Percentiles rank a stretch among this genome's conserved stretches.
Evolutionary conservation across 805 yeast species (phyloP).

Genomic region (Saturnispora halmiae): DNA sequence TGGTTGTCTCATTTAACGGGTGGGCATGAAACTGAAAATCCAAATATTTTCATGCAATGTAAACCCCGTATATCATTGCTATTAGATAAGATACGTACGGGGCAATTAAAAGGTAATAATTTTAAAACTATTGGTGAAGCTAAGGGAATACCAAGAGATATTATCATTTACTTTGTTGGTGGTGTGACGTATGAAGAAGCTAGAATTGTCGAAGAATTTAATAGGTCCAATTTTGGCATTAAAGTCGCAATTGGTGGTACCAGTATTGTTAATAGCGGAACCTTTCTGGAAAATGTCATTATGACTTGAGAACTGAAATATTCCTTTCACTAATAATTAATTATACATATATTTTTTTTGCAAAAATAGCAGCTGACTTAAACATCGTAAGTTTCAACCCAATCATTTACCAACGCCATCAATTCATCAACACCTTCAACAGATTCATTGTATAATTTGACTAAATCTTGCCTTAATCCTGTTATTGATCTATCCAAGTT

Average conservation of each 20-base stretch:
- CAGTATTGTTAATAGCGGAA: conserved; percentile 39
- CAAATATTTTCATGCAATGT: conserved; percentile 86
- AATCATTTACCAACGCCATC: conserved; percentile 57
- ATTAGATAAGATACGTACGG: conserved; percentile 33
- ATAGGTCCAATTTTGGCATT: conserved; percentile 44
- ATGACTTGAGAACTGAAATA: conserved; percentile 6
- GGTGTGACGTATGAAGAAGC: conserved; percentile 94
- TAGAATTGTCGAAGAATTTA: conserved; percentile 65
- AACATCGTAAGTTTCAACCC: conserved; percentile 69
- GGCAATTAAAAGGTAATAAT: conserved; percentile 14
- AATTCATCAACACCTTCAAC: conserved; percentile 60
- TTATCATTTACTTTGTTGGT: conserved; percentile 69
- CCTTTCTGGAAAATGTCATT: conserved; percentile 28
- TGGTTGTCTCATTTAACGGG: conserved; percentile 29
- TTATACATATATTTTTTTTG: not conserved
- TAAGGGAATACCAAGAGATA: conserved; percentile 40
- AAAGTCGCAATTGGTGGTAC: conserved; percentile 80
- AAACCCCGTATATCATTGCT: conserved; percentile 57
- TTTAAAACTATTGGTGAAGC: conserved; percentile 19
- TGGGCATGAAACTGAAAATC: conserved; percentile 33
- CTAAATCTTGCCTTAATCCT: conserved; percentile 31
- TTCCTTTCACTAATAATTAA: not conserved
- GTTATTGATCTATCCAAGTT: conserved; percentile 25
- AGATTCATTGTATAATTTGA: conserved; percentile 49
- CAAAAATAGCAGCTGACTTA: conserved; percentile 12